Base-by-base conservation (phyloP, 306 rosid species). In the Bauhinia variegata region DNA sequence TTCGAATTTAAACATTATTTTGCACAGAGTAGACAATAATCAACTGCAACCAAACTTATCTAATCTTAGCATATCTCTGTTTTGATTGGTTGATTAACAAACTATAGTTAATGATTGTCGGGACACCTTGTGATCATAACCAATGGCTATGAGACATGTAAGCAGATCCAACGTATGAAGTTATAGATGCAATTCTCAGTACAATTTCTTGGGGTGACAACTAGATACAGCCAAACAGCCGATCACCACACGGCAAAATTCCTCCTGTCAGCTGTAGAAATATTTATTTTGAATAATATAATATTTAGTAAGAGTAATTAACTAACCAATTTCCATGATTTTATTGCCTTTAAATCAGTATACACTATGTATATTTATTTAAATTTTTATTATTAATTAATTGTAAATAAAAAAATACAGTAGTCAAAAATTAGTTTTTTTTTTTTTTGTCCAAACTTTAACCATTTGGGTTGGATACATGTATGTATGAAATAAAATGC, bases 191-290 rank as follows among this genome's bases (percentile, higher is more conserved):
- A 28, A 2, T 23, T 4, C 34, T 55, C 1, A 5, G 14, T 51
- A 70, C 33, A 33, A 0, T 11, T 39, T 70, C 19, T 32, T 2
- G 11, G 13, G 7, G 67, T 63, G 83, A 84, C 88, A 84, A 79
- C 73, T 67, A 57, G 81, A 76, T 76, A 78, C 88, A 85, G 77
- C 88, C 71, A 65, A 67, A 67, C 54, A 54, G 78, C 83, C 77
- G 83, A 76, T 72, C 83, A 78, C 54, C 71, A 43, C 86, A 64
- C 58, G 30, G 57, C 46, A 62, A 74, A 80, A 78, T 74, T 65
- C 81, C 36, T 44, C 68, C 37, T 84, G 63, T 84, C 82, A 72
- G 56, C 67, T 13, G 64, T 31, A 72, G 69, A 83, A 44, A 58
- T 71, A 76, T 69, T 76, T 60, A 59, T 69, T 4, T 37, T 59